Conservation (phyloP, 305 asterid genomes). For the Fraxinus paxiana region DNA sequence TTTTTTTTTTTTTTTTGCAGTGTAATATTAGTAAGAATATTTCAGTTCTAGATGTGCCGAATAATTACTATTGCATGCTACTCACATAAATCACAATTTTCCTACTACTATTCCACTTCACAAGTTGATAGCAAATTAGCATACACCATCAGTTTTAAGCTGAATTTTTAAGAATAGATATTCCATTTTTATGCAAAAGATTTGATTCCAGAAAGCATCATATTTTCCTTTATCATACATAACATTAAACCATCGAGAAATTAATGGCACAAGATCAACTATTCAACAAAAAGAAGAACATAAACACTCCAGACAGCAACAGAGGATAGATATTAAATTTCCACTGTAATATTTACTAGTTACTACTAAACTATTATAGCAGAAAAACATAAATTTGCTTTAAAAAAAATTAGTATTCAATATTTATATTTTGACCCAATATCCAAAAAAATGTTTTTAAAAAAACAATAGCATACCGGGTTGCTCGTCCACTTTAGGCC, state of each 20-base stretch:
- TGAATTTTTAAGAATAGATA: neutral
- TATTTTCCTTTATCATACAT: neutral
- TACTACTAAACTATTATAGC: neutral
- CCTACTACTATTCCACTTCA: neutral
- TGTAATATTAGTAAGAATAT: neutral
- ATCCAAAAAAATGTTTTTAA: neutral
- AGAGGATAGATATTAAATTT: neutral
- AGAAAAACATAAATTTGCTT: neutral
- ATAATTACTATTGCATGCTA: neutral
- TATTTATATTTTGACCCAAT: neutral
- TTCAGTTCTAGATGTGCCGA: neutral
- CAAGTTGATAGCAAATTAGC: neutral
- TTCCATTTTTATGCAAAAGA: neutral
- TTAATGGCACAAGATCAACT: neutral
- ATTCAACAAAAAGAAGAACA: neutral
- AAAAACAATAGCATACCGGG: constrained; percentile 42
- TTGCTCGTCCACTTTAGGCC: constrained; percentile 85
- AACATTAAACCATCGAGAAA: neutral
- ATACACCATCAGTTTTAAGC: neutral
- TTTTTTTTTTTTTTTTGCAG: neutral
- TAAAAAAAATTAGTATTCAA: neutral
- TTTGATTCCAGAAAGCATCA: neutral
- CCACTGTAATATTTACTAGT: neutral
- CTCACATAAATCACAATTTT: neutral
- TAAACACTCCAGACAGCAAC: neutral